These are phyloP conservation scores for Begonia peltatifolia DNA, from an alignment of 306 rosid genomes.

Conservation along the genomic window DNA sequence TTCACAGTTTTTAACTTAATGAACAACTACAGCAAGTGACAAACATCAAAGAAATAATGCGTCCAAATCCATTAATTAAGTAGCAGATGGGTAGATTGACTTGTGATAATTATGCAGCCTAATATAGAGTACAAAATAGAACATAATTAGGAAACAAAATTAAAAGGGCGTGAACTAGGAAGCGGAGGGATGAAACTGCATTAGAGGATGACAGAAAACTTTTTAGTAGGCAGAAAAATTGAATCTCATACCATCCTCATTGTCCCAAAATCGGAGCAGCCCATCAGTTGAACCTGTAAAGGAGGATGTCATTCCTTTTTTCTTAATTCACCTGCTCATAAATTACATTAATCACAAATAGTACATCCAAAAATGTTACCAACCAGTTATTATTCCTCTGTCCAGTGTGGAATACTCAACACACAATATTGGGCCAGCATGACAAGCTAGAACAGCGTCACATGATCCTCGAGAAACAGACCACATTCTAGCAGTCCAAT, in stretches of 20 bases:
- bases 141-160: no score
- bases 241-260: constrained; percentile 62
- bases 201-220: constrained; percentile 10
- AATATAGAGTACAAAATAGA: no score
- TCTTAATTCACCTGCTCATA: not conserved
- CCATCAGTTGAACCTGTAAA: constrained; percentile 91
- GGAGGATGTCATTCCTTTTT: constrained; percentile 13
- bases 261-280: constrained; percentile 92
- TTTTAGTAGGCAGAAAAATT: constrained; percentile 8
- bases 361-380: no score
- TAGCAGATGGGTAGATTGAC: no score
- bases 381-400: constrained; percentile 85
- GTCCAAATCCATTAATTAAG: not conserved
- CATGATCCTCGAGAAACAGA: constrained; percentile 88
- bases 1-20: no score
- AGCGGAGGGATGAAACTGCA: no score
- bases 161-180: no score
- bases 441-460: constrained; percentile 98
- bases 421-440: constrained; percentile 84
- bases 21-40: constrained; percentile 3
- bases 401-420: constrained; percentile 90
- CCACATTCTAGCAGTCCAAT: constrained; percentile 98
- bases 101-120: no score
- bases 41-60: no score
- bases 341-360: no score